Conservation (phyloP, 2,329 filamentous ascomycete genomes). For the Celoporthe dispersa region DNA sequence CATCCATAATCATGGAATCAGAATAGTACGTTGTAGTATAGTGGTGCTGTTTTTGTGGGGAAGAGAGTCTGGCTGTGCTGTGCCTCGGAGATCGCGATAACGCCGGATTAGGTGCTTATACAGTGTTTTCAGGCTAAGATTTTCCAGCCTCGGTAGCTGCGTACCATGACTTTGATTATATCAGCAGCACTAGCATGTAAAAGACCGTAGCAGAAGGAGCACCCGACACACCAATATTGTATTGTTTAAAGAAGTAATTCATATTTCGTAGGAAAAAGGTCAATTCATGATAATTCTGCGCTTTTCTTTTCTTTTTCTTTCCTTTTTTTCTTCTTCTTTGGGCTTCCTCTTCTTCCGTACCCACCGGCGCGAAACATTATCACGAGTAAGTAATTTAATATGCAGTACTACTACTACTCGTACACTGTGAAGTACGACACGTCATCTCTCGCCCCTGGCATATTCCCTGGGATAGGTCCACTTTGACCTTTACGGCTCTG, state of each 20-base stretch:
- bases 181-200: background rate
- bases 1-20: too few relatives aligned
- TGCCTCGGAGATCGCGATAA: slow-evolving; percentile 4
- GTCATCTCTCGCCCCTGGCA: background rate
- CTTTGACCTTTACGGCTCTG: background rate
- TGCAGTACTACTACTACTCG: background rate
- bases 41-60: background rate
- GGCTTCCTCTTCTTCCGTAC: background rate
- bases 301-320: too few relatives aligned
- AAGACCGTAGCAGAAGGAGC: too few relatives aligned
- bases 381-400: background rate
- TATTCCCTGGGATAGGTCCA: background rate
- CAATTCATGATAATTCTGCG: too few relatives aligned
- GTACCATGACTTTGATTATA: too few relatives aligned
- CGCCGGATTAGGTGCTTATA: background rate
- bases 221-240: too few relatives aligned
- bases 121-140: background rate
- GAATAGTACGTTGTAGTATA: too few relatives aligned
- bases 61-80: background rate
- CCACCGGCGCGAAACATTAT: background rate
- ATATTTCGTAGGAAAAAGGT: too few relatives aligned
- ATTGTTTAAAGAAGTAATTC: too few relatives aligned
- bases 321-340: background rate
- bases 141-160: background rate
- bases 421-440: background rate